Conservation (phyloP, 352 stramenopile genomes). For the Phytopythium helicoides region DNA sequence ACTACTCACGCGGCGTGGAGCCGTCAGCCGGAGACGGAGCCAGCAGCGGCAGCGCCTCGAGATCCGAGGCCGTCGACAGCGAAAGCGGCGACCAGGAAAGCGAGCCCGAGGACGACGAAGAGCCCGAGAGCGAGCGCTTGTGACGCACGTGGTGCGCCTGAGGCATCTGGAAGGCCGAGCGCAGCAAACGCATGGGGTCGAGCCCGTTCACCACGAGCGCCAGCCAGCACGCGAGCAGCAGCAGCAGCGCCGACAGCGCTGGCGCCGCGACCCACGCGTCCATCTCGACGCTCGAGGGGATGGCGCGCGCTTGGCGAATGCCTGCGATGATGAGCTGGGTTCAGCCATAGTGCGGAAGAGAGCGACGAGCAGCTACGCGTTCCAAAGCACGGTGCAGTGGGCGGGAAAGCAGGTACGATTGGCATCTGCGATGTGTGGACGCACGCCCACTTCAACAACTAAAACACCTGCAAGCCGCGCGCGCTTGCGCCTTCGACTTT, state of each 20-base stretch:
- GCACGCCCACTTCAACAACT: neutral
- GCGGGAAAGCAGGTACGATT: neutral
- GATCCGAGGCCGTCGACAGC: constrained; percentile 3
- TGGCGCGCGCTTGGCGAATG: neutral
- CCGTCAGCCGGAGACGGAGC: no score
- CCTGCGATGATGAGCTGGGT: neutral
- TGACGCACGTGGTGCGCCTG: constrained; percentile 21
- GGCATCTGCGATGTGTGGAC: constrained; percentile 3
- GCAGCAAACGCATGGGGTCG: constrained; percentile 56
- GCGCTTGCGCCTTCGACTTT: neutral
- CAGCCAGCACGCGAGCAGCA: constrained; percentile 38
- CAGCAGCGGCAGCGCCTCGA: constrained; percentile 5
- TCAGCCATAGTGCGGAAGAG: constrained; percentile 3
- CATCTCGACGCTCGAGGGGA: constrained; percentile 10
- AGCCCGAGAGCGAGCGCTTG: constrained; percentile 9
- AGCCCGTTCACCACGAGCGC: constrained; percentile 54
- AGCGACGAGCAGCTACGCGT: neutral
- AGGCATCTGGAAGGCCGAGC: constrained; percentile 57
- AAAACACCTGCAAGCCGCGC: neutral
- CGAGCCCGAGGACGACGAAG: constrained; percentile 25
- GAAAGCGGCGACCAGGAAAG: constrained; percentile 3
- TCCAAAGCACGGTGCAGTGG: neutral
- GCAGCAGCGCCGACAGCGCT: constrained; percentile 30
- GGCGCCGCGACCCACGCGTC: constrained; percentile 34
- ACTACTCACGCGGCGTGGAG: no score